These are phyloP conservation scores for Cyclotella sp. DNA, from an alignment of 108 stramenopile genomes.

Conservation along the genomic window DNA sequence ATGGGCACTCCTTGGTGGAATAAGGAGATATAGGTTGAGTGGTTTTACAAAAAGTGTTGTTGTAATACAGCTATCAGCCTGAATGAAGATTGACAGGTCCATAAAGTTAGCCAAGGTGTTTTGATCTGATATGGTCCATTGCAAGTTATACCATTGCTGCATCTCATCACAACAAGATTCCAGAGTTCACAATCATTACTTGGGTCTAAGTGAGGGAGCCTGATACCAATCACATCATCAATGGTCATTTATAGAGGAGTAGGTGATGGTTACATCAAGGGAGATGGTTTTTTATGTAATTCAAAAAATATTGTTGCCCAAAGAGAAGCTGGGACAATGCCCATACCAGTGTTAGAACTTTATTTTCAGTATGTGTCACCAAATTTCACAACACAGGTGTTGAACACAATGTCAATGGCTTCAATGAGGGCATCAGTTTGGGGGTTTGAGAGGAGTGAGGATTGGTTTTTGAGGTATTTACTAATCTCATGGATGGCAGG, in stretches of 20 bases:
- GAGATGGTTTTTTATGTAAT: background rate
- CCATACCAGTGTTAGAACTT: background rate
- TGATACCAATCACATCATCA: slow-evolving; percentile 32
- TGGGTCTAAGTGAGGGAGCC: slow-evolving; percentile 15
- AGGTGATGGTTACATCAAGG: background rate
- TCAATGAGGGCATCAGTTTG: slow-evolving; percentile 21
- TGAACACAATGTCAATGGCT: slow-evolving; percentile 17
- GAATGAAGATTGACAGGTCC: slow-evolving; percentile 26
- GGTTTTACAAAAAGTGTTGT: slow-evolving; percentile 36
- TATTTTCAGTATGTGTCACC: background rate
- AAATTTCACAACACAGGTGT: background rate
- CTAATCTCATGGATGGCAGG: background rate
- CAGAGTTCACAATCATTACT: slow-evolving; percentile 1
- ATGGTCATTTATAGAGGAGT: background rate
- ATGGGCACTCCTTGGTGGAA: slow-evolving; percentile 8
- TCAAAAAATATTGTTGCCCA: background rate
- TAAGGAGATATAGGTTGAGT: slow-evolving; percentile 12
- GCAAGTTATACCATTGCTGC: slow-evolving; percentile 8
- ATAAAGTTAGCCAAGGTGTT: slow-evolving; percentile 13
- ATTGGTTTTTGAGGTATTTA: background rate
- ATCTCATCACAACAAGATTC: slow-evolving; percentile 16
- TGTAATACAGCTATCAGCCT: background rate
- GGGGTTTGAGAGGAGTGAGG: background rate
- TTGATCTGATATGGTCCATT: slow-evolving; percentile 16
- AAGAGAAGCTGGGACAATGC: background rate